Evolutionary conservation across 2,329 filamentous ascomycete genomes (phyloP), one percentile per base, ranked within the genome.

Genomic region (Knufia petricola): DNA sequence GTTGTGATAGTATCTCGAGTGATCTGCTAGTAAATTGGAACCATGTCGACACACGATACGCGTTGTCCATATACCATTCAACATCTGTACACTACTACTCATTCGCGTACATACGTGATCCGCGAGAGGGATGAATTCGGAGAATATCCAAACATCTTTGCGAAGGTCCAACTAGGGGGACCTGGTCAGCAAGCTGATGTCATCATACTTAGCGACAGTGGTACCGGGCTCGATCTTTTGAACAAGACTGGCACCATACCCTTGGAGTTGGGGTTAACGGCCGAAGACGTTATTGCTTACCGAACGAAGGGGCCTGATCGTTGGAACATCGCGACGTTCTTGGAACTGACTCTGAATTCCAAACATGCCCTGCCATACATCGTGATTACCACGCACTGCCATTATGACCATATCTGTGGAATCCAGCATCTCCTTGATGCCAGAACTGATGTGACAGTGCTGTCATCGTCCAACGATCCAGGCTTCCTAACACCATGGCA

Each of bases 371-470:
- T 50, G 7, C 54, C 56, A 15, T 58, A 58, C 40, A 44, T 55
- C 2, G 47, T 57, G 15, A 47, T 56, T 28, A 51, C 53, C 2
- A 57, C 52, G 2, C 54, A 58, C 36, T 58, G 56, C 23, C 56
- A 58, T 28, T 57, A 57, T 30, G 12, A 65, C 55, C 20, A 67
- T 61, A 52, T 73, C 69, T 36, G 56, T 40, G 60, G 58, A 17
- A 48, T 63, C 51, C 36, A 54, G 47, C 52, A 55, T 21, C 42
- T 58, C 46, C 47, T 45, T 30, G 17, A 31, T 19, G 28, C 26
- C 23, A n/a, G 23, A 6, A 23, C 31, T 19, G 32, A 45, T 21
- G 40, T 40, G 3, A 56, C 51, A 19, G 52, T 56, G 21, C 30
- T 56, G 13, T 40, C 50, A 3, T 58, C 56, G 3, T 55, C 56